Percentiles rank a stretch among this genome's conserved stretches.
phyloP scores from a whole-genome alignment of 2,329 filamentous ascomycete genomes.

The Hymenoscyphus linearis region DNA sequence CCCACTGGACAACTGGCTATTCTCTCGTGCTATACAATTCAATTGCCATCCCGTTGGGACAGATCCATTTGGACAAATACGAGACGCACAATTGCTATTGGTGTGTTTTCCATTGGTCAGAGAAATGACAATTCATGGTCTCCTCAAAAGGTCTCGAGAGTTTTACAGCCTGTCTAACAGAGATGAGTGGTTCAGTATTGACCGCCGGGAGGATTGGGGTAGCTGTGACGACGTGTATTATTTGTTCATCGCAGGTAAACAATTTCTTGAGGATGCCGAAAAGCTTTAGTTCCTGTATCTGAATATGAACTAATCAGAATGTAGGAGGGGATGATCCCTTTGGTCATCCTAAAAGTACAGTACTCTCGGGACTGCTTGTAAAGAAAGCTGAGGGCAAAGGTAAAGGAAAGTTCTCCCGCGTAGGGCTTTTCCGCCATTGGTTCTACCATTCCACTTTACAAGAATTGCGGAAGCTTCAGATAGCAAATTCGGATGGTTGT shows the following conservation, averaged over 20 bases:
- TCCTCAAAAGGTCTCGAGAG: not conserved
- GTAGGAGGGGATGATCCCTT: too few relatives aligned
- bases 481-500: not conserved
- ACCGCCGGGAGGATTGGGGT: not conserved
- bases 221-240: not conserved
- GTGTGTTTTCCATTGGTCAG: not conserved
- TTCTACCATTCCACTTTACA: not conserved
- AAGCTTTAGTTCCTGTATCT: too few relatives aligned
- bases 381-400: not conserved
- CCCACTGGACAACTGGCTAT: not conserved
- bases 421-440: not conserved
- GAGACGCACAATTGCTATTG: not conserved
- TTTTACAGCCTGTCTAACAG: not conserved
- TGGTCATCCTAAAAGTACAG: too few relatives aligned
- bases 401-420: not conserved
- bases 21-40: not conserved
- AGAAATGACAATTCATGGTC: not conserved
- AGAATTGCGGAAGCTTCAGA: not conserved
- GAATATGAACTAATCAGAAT: too few relatives aligned
- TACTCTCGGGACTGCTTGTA: not conserved
- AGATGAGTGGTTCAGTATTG: not conserved
- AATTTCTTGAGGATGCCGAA: too few relatives aligned
- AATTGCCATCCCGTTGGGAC: not conserved
- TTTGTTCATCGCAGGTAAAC: not conserved
- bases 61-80: not conserved